Evolutionary conservation across 805 yeast genomes (phyloP).

Genomic region (Lipomyces sp.): DNA sequence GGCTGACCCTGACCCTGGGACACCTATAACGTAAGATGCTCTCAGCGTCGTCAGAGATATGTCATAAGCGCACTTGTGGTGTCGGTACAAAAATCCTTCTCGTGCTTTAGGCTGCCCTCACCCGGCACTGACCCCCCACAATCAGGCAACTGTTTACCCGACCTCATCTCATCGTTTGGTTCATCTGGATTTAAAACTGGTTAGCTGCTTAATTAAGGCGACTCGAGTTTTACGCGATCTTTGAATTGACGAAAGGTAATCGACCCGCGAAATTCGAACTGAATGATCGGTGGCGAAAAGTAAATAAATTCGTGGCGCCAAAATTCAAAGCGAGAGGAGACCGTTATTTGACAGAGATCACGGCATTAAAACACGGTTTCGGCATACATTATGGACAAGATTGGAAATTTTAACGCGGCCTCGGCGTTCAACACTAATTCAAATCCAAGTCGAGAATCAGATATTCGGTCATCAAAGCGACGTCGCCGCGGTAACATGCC

Average conservation of each 20-base stretch:
- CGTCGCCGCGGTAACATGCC: slow-evolving; percentile 13
- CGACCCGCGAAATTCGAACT: not conserved
- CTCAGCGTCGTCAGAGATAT: too few species aligned
- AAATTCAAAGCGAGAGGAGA: too few species aligned
- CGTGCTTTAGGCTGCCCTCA: not conserved
- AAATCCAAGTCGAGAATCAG: slow-evolving; percentile 23
- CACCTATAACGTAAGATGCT: too few species aligned
- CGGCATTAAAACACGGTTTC: not conserved
- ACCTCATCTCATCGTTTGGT: not conserved
- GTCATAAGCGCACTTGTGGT: not conserved
- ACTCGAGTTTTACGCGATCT: not conserved
- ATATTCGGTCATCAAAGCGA: slow-evolving; percentile 24
- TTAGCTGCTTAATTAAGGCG: not conserved
- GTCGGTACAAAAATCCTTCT: not conserved
- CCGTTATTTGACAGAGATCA: too few species aligned
- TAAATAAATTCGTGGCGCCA: not conserved
- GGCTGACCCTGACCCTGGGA: too few species aligned
- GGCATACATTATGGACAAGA: slow-evolving; percentile 18
- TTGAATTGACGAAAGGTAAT: not conserved
- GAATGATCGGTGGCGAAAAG: not conserved
- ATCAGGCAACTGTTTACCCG: slow-evolving; percentile 1
- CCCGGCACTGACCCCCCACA: slow-evolving; percentile 1
- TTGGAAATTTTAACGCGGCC: slow-evolving; percentile 23
- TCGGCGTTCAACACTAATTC: slow-evolving; percentile 30
- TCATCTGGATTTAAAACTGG: not conserved